A percentile compares a stretch with the other conserved stretches of the same genome.
phyloP scores from a whole-genome alignment of 371 early-diverging fungal species.

The Mucor irregularis region DNA sequence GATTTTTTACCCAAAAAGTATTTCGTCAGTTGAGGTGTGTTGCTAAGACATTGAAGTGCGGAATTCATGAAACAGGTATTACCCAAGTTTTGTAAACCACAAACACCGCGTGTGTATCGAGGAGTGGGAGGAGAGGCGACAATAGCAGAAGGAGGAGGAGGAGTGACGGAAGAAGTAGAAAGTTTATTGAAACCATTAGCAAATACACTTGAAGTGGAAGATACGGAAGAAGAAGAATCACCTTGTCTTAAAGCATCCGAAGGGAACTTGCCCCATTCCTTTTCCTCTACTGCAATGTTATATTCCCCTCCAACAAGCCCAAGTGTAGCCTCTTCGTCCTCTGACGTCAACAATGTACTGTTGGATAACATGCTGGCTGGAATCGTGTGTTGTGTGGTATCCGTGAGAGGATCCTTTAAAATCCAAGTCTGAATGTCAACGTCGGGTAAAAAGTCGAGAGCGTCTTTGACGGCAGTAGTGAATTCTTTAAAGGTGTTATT shows the following conservation, averaged over 20 bases:
- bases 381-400: not conserved
- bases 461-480: constrained; percentile 4
- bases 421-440: constrained; percentile 22
- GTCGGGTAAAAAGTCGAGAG: constrained; percentile 10
- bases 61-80: constrained; percentile 93
- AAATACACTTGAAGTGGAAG: constrained; percentile 24
- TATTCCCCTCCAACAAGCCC: not conserved
- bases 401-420: constrained; percentile 4
- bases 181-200: constrained; percentile 25
- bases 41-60: constrained; percentile 78
- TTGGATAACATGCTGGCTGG: not conserved
- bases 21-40: constrained; percentile 63
- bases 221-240: constrained; percentile 21
- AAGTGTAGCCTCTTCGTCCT: not conserved
- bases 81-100: constrained; percentile 78
- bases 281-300: constrained; percentile 14
- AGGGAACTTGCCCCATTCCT: constrained; percentile 6
- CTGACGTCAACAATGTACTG: not conserved
- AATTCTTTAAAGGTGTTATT: not conserved
- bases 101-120: constrained; percentile 40
- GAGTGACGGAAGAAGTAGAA: constrained; percentile 10
- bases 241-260: constrained; percentile 2
- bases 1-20: constrained; percentile 47
- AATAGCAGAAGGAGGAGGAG: constrained; percentile 5
- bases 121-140: not conserved